Percentiles rank a stretch among this genome's conserved stretches.
phyloP scores from a whole-genome alignment of 305 asterid species.

The Solanum aculeatissimum region DNA sequence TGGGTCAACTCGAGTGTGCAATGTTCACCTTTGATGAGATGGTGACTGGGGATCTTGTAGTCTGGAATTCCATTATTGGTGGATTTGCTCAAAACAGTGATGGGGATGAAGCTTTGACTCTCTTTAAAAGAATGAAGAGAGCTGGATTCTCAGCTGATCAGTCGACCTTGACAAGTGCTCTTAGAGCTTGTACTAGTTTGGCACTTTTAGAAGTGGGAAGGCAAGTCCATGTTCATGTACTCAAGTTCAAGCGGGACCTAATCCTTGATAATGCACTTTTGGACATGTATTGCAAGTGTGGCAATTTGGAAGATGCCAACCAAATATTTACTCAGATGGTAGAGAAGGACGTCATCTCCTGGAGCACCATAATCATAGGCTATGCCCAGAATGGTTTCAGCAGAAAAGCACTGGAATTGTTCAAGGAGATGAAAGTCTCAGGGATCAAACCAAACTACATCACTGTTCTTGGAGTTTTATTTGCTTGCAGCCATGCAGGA shows the following conservation, averaged over 20 bases:
- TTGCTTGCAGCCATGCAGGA: slow-evolving; percentile 87
- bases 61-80: slow-evolving; percentile 73
- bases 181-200: slow-evolving; percentile 69
- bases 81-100: slow-evolving; percentile 75
- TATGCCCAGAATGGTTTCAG: slow-evolving; percentile 74
- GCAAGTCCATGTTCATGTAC: slow-evolving; percentile 62
- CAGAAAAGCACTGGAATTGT: slow-evolving; percentile 40
- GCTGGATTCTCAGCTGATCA: slow-evolving; percentile 45
- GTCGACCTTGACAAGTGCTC: slow-evolving; percentile 55
- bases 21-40: slow-evolving; percentile 40
- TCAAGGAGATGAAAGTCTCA: slow-evolving; percentile 42
- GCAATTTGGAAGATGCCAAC: slow-evolving; percentile 50
- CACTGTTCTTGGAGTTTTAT: slow-evolving; percentile 60
- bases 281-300: slow-evolving; percentile 83
- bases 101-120: slow-evolving; percentile 52
- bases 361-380: slow-evolving; percentile 87
- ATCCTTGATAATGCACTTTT: slow-evolving; percentile 64
- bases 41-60: slow-evolving; percentile 51
- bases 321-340: slow-evolving; percentile 37
- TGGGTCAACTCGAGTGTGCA: slow-evolving; percentile 37
- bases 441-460: slow-evolving; percentile 46
- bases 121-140: slow-evolving; percentile 56
- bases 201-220: slow-evolving; percentile 63
- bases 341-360: slow-evolving; percentile 69
- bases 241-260: slow-evolving; percentile 53